phyloP scores from a whole-genome alignment of 2,329 filamentous ascomycete species.

The Zarea fungicola region DNA sequence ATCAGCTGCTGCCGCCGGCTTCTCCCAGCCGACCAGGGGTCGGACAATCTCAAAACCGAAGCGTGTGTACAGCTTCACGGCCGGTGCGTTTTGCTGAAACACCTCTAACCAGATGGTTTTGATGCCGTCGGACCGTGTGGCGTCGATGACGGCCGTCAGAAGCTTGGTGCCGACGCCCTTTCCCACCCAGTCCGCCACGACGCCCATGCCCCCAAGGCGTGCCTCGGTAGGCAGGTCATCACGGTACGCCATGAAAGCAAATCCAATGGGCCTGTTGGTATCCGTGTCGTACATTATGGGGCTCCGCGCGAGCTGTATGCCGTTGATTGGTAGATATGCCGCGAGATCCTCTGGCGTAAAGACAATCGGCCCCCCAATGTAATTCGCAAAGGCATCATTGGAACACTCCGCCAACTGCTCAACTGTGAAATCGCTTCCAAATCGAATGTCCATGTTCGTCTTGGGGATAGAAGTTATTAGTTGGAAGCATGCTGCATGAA shows the following conservation, averaged over 20 bases:
- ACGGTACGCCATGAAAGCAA: slow-evolving; percentile 18
- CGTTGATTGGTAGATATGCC: slow-evolving; percentile 6
- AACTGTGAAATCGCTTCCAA: slow-evolving; percentile 1
- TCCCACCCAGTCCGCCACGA: slow-evolving; percentile 15
- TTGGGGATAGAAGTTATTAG: no score
- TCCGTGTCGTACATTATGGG: slow-evolving; percentile 12
- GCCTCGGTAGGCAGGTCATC: slow-evolving; percentile 17
- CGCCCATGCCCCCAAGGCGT: slow-evolving; percentile 19
- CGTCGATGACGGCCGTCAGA: slow-evolving; percentile 12
- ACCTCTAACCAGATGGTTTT: slow-evolving; percentile 19
- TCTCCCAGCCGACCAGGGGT: slow-evolving; percentile 16
- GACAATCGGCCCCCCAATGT: slow-evolving; percentile 13
- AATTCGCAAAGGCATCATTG: slow-evolving; percentile 16
- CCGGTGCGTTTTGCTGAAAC: slow-evolving; percentile 17
- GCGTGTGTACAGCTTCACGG: slow-evolving; percentile 16
- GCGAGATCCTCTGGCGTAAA: slow-evolving; percentile 11
- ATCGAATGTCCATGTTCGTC: not conserved
- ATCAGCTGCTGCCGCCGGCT: not conserved
- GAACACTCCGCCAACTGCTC: slow-evolving; percentile 13
- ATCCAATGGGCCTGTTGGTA: slow-evolving; percentile 14
- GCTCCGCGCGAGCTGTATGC: slow-evolving; percentile 13
- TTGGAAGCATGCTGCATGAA: no score
- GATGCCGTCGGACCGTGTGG: slow-evolving; percentile 13
- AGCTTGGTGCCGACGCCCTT: slow-evolving; percentile 16
- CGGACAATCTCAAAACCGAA: slow-evolving; percentile 16